Conservation (phyloP, 208 protist genomes). For the Crithidia brevicula region DNA sequence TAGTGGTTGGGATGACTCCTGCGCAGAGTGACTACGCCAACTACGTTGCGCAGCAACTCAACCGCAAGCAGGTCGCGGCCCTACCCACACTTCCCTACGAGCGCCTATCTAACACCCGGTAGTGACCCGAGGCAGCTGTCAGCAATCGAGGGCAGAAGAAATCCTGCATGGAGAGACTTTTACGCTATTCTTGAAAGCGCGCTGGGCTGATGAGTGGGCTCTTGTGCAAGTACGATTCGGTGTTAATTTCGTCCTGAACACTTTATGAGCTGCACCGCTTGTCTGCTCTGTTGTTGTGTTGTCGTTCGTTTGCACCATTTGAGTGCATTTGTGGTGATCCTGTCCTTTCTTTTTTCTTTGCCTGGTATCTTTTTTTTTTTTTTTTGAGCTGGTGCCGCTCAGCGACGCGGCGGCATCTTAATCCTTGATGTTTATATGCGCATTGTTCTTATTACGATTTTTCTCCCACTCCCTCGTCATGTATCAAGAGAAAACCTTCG, state of each 20-base stretch:
- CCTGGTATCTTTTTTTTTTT: too few relatives aligned
- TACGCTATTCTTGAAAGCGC: neutral
- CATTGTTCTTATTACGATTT: too few relatives aligned
- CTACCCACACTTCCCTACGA: slow-evolving; percentile 72
- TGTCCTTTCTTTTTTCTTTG: too few relatives aligned
- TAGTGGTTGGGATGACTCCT: slow-evolving; percentile 52
- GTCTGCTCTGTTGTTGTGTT: neutral
- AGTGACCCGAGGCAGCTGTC: neutral
- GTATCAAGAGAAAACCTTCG: too few relatives aligned
- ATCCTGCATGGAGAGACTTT: neutral
- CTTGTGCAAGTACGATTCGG: too few relatives aligned
- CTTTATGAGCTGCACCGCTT: neutral
- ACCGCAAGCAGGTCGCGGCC: slow-evolving; percentile 43
- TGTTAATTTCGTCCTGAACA: too few relatives aligned
- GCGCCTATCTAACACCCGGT: slow-evolving; percentile 15
- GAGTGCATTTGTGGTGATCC: too few relatives aligned
- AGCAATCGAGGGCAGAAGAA: neutral
- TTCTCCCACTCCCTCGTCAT: too few relatives aligned
- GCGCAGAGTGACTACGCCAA: slow-evolving; percentile 65
- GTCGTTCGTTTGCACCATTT: too few relatives aligned
- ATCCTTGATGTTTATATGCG: too few relatives aligned
- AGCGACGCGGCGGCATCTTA: too few relatives aligned
- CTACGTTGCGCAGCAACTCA: slow-evolving; percentile 57
- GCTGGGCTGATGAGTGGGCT: neutral
- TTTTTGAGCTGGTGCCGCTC: too few relatives aligned